Conservation (phyloP, 495 filamentous ascomycete species). For the Penicillium steckii region DNA sequence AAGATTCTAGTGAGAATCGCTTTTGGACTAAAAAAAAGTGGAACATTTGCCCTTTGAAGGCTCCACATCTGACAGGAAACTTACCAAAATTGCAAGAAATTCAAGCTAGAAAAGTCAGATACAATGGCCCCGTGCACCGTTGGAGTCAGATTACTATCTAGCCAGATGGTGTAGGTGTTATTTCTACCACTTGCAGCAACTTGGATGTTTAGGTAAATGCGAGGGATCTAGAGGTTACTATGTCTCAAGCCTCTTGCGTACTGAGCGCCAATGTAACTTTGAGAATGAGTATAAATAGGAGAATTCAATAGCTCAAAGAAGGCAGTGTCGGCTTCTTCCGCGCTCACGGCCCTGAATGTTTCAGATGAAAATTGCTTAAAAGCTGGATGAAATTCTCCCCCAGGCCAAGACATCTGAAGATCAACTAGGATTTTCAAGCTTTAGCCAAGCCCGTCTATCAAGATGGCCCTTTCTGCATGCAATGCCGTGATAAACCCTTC, state of each 20-base stretch:
- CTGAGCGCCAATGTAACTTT: too few relatives aligned
- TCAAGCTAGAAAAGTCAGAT: too few relatives aligned
- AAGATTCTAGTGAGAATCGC: not conserved
- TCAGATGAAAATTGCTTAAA: not conserved
- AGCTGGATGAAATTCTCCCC: not conserved
- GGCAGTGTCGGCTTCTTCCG: not conserved
- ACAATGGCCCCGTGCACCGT: too few relatives aligned
- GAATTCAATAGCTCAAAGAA: not conserved
- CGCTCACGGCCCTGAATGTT: not conserved
- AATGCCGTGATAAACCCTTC: conserved; percentile 26
- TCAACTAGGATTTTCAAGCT: not conserved
- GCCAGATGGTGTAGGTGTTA: too few relatives aligned
- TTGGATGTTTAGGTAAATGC: too few relatives aligned
- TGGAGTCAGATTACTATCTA: too few relatives aligned
- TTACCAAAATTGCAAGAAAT: too few relatives aligned
- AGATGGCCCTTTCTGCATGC: conserved; percentile 21
- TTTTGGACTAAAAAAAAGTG: not conserved
- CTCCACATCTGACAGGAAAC: not conserved
- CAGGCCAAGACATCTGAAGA: not conserved
- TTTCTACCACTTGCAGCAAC: too few relatives aligned
- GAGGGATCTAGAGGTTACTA: too few relatives aligned
- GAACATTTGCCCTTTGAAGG: not conserved
- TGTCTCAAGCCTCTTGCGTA: too few relatives aligned
- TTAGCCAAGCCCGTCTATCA: not conserved
- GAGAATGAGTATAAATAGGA: not conserved